A percentile compares a stretch with the other conserved stretches of the same genome.
Evolutionary conservation across 352 stramenopile genomes (phyloP).

Genomic region (Phytophthora citrophthora): DNA sequence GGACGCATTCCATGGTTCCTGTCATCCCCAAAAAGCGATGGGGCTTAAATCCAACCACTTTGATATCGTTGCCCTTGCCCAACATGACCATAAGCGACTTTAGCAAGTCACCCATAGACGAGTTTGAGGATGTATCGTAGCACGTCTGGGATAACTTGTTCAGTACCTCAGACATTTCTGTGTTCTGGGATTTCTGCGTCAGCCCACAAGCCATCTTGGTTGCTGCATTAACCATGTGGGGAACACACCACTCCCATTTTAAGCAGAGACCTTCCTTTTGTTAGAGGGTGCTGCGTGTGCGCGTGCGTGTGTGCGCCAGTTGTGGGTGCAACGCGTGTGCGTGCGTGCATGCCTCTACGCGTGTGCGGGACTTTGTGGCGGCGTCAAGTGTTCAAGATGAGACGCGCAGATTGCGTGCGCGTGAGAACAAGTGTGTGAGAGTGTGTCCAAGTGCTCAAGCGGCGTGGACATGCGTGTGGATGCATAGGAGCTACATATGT

Average conservation of each 20-base stretch:
- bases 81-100: background rate
- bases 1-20: background rate
- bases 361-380: no score
- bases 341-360: no score
- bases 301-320: no score
- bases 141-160: background rate
- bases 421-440: no score
- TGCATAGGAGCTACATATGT: no score
- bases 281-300: no score
- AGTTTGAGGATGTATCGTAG: background rate
- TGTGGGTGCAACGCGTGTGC: no score
- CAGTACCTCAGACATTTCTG: background rate
- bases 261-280: background rate
- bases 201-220: slow-evolving; percentile 7
- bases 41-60: slow-evolving; percentile 4
- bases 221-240: slow-evolving; percentile 6
- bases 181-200: background rate
- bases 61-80: slow-evolving; percentile 1
- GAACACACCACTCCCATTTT: slow-evolving; percentile 7
- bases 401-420: no score
- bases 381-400: no score
- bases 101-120: slow-evolving; percentile 1
- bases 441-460: no score
- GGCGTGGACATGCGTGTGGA: no score
- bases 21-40: slow-evolving; percentile 9